Base-by-base conservation (phyloP, 2,329 filamentous ascomycete species). In the Ophiocordyceps camponoti-floridani region DNA sequence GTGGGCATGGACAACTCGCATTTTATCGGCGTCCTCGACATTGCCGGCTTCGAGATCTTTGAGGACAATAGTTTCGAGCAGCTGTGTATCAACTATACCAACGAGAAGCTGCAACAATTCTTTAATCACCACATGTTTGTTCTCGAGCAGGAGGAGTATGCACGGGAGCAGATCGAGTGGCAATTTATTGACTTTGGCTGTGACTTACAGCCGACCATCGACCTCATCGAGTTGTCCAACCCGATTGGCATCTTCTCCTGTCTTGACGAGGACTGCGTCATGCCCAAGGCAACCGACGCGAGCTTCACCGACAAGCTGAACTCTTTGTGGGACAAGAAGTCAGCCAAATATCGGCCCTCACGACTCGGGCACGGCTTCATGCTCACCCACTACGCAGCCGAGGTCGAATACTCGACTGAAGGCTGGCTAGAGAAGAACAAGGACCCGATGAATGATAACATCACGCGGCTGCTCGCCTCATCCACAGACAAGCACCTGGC, bases 51-150 rank as follows among this genome's bases (percentile, higher is more conserved):
- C 62, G 91, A 98, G 58, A 98, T 98, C 47, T 98, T 98, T 54
- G 88, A 98, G 53, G 77, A 85, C 56, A 98, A 98, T 67, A 95
- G 89, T 67, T 98, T 98, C 56, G 91, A 98, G 61, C 91, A 98
- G 62, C 73, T 98, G 6, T 98, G 91, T 68, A 98, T 98, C 72
- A 98, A 98, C 64, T 98, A 98, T 64, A 96, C 93, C 49, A 98
- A 98, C 63, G 91, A 98, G 62, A 98, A 95, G 62, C 76, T 98
- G 7, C 91, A 98, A 57, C 91, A 98, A 53, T 98, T 98, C 62
- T 98, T 98, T 74, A 98, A 98, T 56, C 91, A 98, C 59, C 93
- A 98, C 67, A 98, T 98, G 91, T 98, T 98, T 57, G 91, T 98
- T 10, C 70, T 98, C 8, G 91, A 98, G 59, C 91, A 98, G 57